Conservation (phyloP, 2,329 filamentous ascomycete genomes). For the Chaetomiaceae sp. region DNA sequence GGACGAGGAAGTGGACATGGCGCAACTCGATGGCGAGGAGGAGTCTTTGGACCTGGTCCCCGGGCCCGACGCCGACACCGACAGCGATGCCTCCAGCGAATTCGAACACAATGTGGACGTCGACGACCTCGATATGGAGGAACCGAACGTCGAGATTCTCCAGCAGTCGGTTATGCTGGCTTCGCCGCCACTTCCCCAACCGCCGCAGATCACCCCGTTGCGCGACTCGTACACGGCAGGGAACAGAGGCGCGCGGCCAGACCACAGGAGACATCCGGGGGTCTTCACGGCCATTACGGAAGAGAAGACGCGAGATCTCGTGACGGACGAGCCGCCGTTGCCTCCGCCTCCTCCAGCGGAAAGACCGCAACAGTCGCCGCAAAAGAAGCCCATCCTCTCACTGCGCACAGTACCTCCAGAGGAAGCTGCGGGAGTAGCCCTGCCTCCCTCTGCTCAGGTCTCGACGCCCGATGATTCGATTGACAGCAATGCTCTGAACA, state of each 20-base stretch:
- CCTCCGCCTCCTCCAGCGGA: conserved; percentile 32
- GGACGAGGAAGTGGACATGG: conserved; percentile 31
- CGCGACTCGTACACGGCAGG: conserved; percentile 49
- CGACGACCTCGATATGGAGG: conserved; percentile 40
- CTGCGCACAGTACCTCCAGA: conserved; percentile 22
- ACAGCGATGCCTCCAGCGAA: conserved; percentile 40
- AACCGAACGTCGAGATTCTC: conserved; percentile 43
- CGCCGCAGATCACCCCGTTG: conserved; percentile 48
- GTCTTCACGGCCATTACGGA: conserved; percentile 45
- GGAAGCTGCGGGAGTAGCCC: conserved; percentile 17
- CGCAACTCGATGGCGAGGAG: conserved; percentile 31
- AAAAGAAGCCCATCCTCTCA: conserved; percentile 27
- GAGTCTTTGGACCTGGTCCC: conserved; percentile 41
- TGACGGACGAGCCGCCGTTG: conserved; percentile 31
- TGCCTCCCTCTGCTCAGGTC: conserved; percentile 21
- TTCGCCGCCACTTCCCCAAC: conserved; percentile 44
- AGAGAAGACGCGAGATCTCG: conserved; percentile 44
- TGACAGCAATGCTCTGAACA: conserved; percentile 10
- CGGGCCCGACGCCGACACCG: conserved; percentile 29
- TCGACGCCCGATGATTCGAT: conserved; percentile 18
- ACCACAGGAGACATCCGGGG: conserved; percentile 31
- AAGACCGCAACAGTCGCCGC: conserved; percentile 31
- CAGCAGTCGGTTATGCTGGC: conserved; percentile 40
- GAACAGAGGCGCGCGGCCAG: conserved; percentile 37
- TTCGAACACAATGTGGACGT: conserved; percentile 42